Percentiles rank a stretch among this genome's conserved stretches.
Conservation (phyloP, 2,329 filamentous ascomycete species). For the Fusarium pininemorale region DNA sequence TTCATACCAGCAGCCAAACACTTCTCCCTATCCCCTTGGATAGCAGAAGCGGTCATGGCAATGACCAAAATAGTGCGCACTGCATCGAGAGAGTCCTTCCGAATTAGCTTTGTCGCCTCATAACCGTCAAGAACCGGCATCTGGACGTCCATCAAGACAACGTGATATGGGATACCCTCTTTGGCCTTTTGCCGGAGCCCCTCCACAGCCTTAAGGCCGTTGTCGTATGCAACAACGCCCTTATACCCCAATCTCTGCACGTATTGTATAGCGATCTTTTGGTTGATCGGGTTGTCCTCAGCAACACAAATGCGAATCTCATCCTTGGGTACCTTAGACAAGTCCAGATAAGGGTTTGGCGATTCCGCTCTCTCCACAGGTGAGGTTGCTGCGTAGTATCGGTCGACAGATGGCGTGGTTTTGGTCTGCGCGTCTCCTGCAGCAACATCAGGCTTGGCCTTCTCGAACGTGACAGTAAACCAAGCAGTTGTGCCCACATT, state of each 20-base stretch:
- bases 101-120: constrained; percentile 85
- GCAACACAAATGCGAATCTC: constrained; percentile 90
- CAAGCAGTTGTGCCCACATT: constrained; percentile 75
- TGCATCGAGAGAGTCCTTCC: constrained; percentile 77
- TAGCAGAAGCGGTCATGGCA: constrained; percentile 95
- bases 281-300: constrained; percentile 94
- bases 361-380: constrained; percentile 52
- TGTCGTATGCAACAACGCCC: constrained; percentile 85
- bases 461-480: constrained; percentile 87
- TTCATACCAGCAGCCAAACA: constrained; percentile 98
- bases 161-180: constrained; percentile 82
- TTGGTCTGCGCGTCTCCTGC: constrained; percentile 61
- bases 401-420: constrained; percentile 49
- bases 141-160: constrained; percentile 95
- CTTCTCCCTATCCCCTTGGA: constrained; percentile 93
- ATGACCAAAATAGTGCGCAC: constrained; percentile 91
- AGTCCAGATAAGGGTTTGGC: constrained; percentile 65
- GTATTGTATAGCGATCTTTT: constrained; percentile 92
- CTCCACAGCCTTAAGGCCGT: constrained; percentile 88
- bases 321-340: constrained; percentile 78
- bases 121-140: constrained; percentile 96
- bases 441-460: constrained; percentile 71
- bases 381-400: constrained; percentile 45
- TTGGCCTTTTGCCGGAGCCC: constrained; percentile 78
- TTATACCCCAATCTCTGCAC: constrained; percentile 85